Conservation (phyloP, 2,329 filamentous ascomycete species). For the Cladorrhinum sp. region DNA sequence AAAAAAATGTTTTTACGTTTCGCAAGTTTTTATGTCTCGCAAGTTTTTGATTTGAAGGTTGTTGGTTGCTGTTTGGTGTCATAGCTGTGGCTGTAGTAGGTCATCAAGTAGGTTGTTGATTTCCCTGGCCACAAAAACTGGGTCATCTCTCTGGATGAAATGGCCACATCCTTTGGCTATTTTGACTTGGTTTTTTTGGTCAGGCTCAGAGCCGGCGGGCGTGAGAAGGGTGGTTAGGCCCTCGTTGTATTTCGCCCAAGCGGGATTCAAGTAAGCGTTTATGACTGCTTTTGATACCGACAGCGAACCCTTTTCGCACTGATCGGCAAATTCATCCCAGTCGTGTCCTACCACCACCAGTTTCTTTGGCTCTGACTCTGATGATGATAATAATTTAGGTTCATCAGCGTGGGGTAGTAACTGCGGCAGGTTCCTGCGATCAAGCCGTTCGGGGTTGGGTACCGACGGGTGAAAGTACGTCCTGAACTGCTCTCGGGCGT, state of each 20-base stretch:
- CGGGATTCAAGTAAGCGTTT: slow-evolving; percentile 50
- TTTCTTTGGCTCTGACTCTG: slow-evolving; percentile 29
- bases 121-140: slow-evolving; percentile 40
- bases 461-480: slow-evolving; percentile 48
- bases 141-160: slow-evolving; percentile 55
- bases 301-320: slow-evolving; percentile 36
- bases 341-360: slow-evolving; percentile 54
- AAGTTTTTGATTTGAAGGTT: no score
- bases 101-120: slow-evolving; percentile 17
- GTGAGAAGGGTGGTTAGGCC: slow-evolving; percentile 43
- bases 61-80: not conserved
- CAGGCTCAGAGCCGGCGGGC: slow-evolving; percentile 34
- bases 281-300: slow-evolving; percentile 37
- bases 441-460: slow-evolving; percentile 48
- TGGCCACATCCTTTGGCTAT: slow-evolving; percentile 50
- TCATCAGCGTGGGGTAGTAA: slow-evolving; percentile 43
- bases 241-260: slow-evolving; percentile 54
- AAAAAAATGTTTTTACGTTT: no score
- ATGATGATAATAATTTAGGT: slow-evolving; percentile 36
- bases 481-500: slow-evolving; percentile 35
- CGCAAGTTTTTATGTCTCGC: not conserved
- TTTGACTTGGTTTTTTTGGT: slow-evolving; percentile 31
- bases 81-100: not conserved
- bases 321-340: slow-evolving; percentile 48
- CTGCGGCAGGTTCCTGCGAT: slow-evolving; percentile 41